Conservation (phyloP, 2,329 filamentous ascomycete genomes). For the Aspergillus costaricaensis region DNA sequence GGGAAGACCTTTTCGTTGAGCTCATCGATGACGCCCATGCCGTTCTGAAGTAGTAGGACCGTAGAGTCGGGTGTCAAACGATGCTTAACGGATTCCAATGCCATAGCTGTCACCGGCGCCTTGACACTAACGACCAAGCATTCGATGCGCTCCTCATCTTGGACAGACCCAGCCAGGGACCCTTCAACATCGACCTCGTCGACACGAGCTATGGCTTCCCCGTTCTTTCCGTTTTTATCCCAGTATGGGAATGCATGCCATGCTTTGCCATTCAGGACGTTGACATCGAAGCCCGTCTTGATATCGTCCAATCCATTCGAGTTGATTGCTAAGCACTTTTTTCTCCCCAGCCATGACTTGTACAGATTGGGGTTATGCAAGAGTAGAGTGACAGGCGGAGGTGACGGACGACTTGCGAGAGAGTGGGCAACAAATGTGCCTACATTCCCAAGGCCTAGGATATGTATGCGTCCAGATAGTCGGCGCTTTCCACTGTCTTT, state of each 20-base stretch:
- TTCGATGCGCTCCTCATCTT: conserved; percentile 58
- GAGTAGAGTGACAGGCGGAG: conserved; percentile 75
- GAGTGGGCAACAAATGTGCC: conserved; percentile 74
- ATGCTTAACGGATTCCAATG: conserved; percentile 65
- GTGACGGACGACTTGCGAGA: conserved; percentile 66
- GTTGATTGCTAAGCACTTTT: conserved; percentile 36
- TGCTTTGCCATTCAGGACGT: conserved; percentile 37
- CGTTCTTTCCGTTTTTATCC: conserved; percentile 17
- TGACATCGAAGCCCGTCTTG: conserved; percentile 47
- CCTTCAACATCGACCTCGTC: neutral
- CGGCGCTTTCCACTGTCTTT: conserved; percentile 21
- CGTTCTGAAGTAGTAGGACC: conserved; percentile 75
- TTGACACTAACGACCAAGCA: conserved; percentile 82
- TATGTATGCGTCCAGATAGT: conserved; percentile 50
- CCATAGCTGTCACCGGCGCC: conserved; percentile 65
- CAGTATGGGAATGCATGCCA: conserved; percentile 37
- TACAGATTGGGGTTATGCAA: conserved; percentile 55
- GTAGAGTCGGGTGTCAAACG: conserved; percentile 70
- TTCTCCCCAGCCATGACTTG: conserved; percentile 25
- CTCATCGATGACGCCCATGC: conserved; percentile 79
- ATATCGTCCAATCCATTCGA: conserved; percentile 45
- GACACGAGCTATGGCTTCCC: conserved; percentile 1
- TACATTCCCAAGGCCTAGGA: conserved; percentile 76
- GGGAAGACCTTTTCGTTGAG: conserved; percentile 72
- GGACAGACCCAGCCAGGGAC: neutral